A percentile compares a stretch with the other conserved stretches of the same genome.
These are phyloP conservation scores for Trichoderma atroviride DNA, from an alignment of 2,329 filamentous ascomycete species.

Conservation along the genomic window DNA sequence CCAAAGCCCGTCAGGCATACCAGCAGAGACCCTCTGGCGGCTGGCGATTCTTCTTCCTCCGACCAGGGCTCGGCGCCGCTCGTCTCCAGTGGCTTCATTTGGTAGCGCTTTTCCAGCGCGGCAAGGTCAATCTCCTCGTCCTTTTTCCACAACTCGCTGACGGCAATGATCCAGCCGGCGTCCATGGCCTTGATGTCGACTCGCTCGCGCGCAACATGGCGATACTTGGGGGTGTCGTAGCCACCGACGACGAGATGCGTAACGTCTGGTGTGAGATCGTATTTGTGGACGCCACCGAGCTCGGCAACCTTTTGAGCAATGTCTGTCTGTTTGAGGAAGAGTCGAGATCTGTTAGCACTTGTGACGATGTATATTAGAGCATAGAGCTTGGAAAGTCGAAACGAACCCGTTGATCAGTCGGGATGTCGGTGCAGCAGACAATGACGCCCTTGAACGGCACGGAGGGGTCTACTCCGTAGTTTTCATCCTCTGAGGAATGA, in stretches of 20 bases:
- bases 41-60: constrained; percentile 26
- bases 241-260: constrained; percentile 92
- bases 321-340: constrained; percentile 49
- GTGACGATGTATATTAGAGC: not conserved
- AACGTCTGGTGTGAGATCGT: constrained; percentile 92
- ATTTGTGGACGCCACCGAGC: constrained; percentile 85
- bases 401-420: constrained; percentile 75
- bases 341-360: not conserved
- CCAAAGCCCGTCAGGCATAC: constrained; percentile 63
- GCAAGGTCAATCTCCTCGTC: constrained; percentile 76
- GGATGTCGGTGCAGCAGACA: constrained; percentile 85
- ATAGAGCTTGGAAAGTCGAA: constrained; percentile 36
- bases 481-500: constrained; percentile 33
- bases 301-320: constrained; percentile 68
- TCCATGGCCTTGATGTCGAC: constrained; percentile 83
- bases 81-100: constrained; percentile 64
- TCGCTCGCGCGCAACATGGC: constrained; percentile 87
- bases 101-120: constrained; percentile 67
- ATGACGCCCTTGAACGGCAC: constrained; percentile 71
- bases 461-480: constrained; percentile 55
- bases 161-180: constrained; percentile 80
- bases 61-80: constrained; percentile 47
- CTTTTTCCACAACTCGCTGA: constrained; percentile 77
- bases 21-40: constrained; percentile 47
- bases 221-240: constrained; percentile 90